Evolutionary conservation across 2,329 filamentous ascomycete species (phyloP), one percentile per base, ranked within the genome.

Genomic region (Metarhizium sp.): DNA sequence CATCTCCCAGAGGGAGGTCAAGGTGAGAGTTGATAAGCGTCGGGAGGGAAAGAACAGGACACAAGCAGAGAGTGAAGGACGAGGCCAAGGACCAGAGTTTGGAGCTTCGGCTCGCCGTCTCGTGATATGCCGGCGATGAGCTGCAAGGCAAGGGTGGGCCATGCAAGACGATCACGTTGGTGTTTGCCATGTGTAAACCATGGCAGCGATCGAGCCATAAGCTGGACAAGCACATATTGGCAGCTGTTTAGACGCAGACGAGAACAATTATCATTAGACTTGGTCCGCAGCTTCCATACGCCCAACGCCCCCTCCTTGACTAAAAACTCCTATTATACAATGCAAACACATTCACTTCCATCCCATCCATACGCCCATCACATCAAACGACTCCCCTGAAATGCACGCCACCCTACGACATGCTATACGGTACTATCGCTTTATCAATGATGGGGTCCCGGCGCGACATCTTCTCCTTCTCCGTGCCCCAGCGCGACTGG

Each of bases 401-500:
- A 11, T 5, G 45, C 25, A 16, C 45, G 45, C 45, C 20, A 16
- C 10, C 45, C 45, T 48, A 61, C 13, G 56, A 57, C 73, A 77
- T 78, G 50, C 73, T 76, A 61, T 80, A 84, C 14, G 81, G 79
- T 55, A 85, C 80, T 62, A 84, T 78, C 2, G 81, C 80, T 69
- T 85, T 85, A 69, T 86, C 82, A 58, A 86, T 84, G 45, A 78
- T 67, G 1, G 81, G 82, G 51, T 73, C 67, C 50, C 75, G 71
- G 54, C 82, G 74, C 43, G 76, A 74, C 57, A 71, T 75, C 56
- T 82, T 81, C 10, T 77, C 71, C 40, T 69, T 75, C 71, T 96
- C 92, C 5, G 80, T 78, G 16, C 80, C 81, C 90, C 91, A 96
- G 59, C 78, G 79, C 36, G 71, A 75, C 68, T 88, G 88, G 88